A percentile compares a stretch with the other conserved stretches of the same genome.
Conservation (phyloP, 192 early-diverging fungal species). For the Chytriomyces confervae region DNA sequence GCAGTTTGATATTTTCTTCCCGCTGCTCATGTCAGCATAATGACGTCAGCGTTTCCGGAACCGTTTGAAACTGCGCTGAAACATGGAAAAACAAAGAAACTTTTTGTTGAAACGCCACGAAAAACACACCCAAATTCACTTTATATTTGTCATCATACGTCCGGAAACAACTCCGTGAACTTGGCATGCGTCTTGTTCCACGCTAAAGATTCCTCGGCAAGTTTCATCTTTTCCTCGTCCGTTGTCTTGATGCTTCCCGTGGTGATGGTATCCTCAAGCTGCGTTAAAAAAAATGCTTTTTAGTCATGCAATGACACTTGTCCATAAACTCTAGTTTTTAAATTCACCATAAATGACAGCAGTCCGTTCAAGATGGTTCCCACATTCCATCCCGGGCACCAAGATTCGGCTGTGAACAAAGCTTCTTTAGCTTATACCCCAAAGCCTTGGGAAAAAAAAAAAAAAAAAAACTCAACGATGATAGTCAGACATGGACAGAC, state of each 20-base stretch:
- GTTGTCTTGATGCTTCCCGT: constrained; percentile 90
- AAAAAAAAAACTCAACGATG: constrained; percentile 40
- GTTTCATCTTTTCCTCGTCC: constrained; percentile 73
- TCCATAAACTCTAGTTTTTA: not conserved
- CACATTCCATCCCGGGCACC: constrained; percentile 99
- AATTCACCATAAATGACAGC: constrained; percentile 91
- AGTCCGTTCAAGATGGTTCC: constrained; percentile 93
- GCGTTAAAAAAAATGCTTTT: not conserved
- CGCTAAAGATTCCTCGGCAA: constrained; percentile 77
- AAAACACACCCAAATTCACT: too few species aligned
- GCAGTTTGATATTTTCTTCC: too few species aligned
- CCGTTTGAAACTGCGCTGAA: too few species aligned
- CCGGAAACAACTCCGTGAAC: constrained; percentile 57
- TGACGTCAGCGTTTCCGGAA: too few species aligned
- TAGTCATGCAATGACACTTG: not conserved
- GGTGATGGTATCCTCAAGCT: constrained; percentile 80
- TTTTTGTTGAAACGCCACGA: too few species aligned
- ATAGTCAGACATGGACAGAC: constrained; percentile 96
- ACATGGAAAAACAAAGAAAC: too few species aligned
- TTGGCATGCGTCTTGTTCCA: constrained; percentile 77
- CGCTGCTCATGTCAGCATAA: too few species aligned
- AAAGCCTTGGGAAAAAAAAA: not conserved
- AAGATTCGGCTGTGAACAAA: constrained; percentile 55
- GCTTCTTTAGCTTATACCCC: too few species aligned
- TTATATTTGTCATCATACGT: not conserved